A percentile compares a stretch with the other conserved stretches of the same genome.
These are phyloP conservation scores for Stephania japonica DNA, from an alignment of 164 flowering plant genomes.

Conservation along the genomic window DNA sequence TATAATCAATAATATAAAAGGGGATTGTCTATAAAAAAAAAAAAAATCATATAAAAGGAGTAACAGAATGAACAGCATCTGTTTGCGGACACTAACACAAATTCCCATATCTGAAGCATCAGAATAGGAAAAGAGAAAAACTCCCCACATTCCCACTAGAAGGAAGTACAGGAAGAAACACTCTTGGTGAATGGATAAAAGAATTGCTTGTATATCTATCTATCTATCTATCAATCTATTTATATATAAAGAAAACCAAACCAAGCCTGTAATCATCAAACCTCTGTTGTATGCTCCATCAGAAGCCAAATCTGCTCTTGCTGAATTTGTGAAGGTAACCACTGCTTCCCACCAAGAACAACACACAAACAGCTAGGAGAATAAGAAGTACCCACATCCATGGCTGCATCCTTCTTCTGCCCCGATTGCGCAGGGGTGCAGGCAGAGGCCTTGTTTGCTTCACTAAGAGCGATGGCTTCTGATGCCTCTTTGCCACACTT, in stretches of 20 bases:
- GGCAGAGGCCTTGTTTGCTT: slow-evolving; percentile 52
- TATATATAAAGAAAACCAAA: background rate
- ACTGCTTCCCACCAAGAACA: slow-evolving; percentile 43
- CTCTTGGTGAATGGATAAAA: background rate
- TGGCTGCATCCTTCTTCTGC: slow-evolving; percentile 51
- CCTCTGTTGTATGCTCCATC: slow-evolving; percentile 1
- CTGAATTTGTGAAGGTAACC: slow-evolving; percentile 23
- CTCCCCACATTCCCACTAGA: background rate
- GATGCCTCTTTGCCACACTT: slow-evolving; percentile 31
- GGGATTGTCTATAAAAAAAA: background rate
- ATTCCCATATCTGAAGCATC: background rate
- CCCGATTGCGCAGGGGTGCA: slow-evolving; percentile 56
- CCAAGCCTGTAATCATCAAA: background rate
- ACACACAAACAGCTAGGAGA: slow-evolving; percentile 25
- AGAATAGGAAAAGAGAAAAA: background rate
- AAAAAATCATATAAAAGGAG: background rate
- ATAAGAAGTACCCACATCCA: slow-evolving; percentile 58
- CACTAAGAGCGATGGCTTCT: slow-evolving; percentile 26
- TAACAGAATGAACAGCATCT: background rate
- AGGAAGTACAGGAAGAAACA: background rate
- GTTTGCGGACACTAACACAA: background rate
- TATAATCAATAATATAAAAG: too few species aligned
- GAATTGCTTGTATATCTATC: background rate
- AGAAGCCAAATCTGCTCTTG: slow-evolving; percentile 25
- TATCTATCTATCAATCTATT: background rate